Evolutionary conservation across 2,329 filamentous ascomycete genomes (phyloP).

Genomic region (Hypoxylon sp.): DNA sequence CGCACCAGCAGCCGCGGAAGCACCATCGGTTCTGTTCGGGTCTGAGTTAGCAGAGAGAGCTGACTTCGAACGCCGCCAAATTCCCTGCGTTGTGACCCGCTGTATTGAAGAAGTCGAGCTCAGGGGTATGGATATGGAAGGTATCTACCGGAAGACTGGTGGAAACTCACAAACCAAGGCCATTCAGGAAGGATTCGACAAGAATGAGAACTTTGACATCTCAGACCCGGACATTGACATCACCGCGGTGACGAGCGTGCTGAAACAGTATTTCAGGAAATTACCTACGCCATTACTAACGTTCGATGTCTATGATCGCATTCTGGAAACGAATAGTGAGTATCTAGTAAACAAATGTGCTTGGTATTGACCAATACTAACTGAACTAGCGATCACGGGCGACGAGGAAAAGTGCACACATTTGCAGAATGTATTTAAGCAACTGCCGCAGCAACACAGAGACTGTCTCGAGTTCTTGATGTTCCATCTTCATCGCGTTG

Average conservation of each 20-base stretch:
- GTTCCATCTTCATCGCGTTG: constrained; percentile 91
- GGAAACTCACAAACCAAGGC: constrained; percentile 91
- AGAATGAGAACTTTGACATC: constrained; percentile 88
- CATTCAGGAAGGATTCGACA: constrained; percentile 93
- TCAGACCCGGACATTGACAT: constrained; percentile 95
- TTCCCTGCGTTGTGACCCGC: constrained; percentile 90
- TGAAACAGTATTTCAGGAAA: constrained; percentile 98
- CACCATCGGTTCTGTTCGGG: constrained; percentile 80
- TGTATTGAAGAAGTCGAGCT: constrained; percentile 98
- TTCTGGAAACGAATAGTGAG: constrained; percentile 85
- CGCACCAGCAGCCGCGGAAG: constrained; percentile 61
- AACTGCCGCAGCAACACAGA: constrained; percentile 85
- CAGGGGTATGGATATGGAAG: constrained; percentile 96
- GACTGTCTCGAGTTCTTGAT: constrained; percentile 94
- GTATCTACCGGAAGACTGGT: constrained; percentile 97
- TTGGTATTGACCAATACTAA: constrained; percentile 28
- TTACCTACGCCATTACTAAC: constrained; percentile 91
- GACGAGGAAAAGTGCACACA: constrained; percentile 77
- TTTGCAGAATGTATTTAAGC: constrained; percentile 80
- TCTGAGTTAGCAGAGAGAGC: constrained; percentile 89
- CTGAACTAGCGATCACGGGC: constrained; percentile 72
- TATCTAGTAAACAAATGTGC: constrained; percentile 34
- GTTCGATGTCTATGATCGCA: constrained; percentile 89
- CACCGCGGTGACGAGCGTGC: constrained; percentile 91
- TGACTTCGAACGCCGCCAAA: constrained; percentile 89